phyloP scores from a whole-genome alignment of 2,329 filamentous ascomycete genomes.

The Aspergillus arachidicola region DNA sequence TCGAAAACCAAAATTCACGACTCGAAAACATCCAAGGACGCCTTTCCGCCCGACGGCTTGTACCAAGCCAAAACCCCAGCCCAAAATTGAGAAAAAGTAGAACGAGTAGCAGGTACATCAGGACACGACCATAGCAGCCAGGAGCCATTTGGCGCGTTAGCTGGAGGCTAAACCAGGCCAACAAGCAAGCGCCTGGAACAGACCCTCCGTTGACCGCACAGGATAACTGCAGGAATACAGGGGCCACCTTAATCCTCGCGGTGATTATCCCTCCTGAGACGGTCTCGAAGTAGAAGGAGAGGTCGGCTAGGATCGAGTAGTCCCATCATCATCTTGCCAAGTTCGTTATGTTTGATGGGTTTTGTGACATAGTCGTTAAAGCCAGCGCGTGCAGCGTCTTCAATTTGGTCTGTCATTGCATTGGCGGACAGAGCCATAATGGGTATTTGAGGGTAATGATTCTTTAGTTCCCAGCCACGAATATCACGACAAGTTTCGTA shows the following conservation, averaged over 20 bases:
- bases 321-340: slow-evolving; percentile 54
- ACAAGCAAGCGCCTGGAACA: not conserved
- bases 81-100: slow-evolving; percentile 17
- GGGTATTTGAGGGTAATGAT: slow-evolving; percentile 50
- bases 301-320: slow-evolving; percentile 47
- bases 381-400: slow-evolving; percentile 48
- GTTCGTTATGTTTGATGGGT: slow-evolving; percentile 52
- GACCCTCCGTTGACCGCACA: not conserved
- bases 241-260: slow-evolving; percentile 15
- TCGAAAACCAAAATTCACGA: slow-evolving; percentile 14
- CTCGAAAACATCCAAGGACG: slow-evolving; percentile 21
- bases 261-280: slow-evolving; percentile 27
- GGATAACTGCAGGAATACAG: slow-evolving; percentile 3
- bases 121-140: slow-evolving; percentile 8
- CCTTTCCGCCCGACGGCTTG: slow-evolving; percentile 22
- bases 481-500: slow-evolving; percentile 52
- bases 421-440: slow-evolving; percentile 55
- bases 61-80: slow-evolving; percentile 17
- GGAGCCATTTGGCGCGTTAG: not conserved
- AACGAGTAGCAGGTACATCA: slow-evolving; percentile 18
- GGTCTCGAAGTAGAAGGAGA: slow-evolving; percentile 46
- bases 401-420: slow-evolving; percentile 53
- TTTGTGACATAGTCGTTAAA: slow-evolving; percentile 56
- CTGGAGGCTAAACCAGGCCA: not conserved
- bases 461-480: slow-evolving; percentile 48